These are phyloP conservation scores for Wickerhamiella dianesei DNA, from an alignment of 805 yeast species.

Conservation along the genomic window DNA sequence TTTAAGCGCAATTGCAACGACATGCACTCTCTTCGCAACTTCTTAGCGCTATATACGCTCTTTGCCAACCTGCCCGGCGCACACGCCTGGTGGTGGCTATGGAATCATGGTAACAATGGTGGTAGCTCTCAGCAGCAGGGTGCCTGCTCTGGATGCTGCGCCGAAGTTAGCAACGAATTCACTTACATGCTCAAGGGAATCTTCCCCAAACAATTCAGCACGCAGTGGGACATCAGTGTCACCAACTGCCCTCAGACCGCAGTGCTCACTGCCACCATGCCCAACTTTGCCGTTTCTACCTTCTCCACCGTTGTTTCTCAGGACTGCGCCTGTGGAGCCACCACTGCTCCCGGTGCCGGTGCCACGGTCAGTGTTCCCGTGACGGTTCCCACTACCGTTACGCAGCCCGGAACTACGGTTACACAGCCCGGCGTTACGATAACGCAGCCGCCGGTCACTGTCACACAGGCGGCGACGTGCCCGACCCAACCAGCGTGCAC, in stretches of 20 bases:
- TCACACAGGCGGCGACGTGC: constrained; percentile 5
- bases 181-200: constrained; percentile 13
- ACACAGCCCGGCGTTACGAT: constrained; percentile 14
- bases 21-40: neutral
- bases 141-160: constrained; percentile 23
- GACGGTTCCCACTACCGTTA: constrained; percentile 12
- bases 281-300: constrained; percentile 41
- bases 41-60: neutral
- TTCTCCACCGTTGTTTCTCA: constrained; percentile 17
- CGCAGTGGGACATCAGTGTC: constrained; percentile 10
- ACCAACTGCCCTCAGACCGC: constrained; percentile 16
- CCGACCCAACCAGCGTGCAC: constrained; percentile 7
- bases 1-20: neutral
- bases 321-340: constrained; percentile 12
- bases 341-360: neutral
- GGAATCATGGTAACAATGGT: constrained; percentile 15
- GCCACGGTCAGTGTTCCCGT: constrained; percentile 1
- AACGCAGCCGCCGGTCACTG: constrained; percentile 13
- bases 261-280: constrained; percentile 25
- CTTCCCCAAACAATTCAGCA: constrained; percentile 4
- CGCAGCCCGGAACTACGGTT: constrained; percentile 13
- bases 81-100: constrained; percentile 20
- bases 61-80: constrained; percentile 3
- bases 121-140: constrained; percentile 10
- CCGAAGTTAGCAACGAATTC: constrained; percentile 17